These are phyloP conservation scores for Halteria grandinella DNA, from an alignment of 73 alveolate species.

Conservation along the genomic window DNA sequence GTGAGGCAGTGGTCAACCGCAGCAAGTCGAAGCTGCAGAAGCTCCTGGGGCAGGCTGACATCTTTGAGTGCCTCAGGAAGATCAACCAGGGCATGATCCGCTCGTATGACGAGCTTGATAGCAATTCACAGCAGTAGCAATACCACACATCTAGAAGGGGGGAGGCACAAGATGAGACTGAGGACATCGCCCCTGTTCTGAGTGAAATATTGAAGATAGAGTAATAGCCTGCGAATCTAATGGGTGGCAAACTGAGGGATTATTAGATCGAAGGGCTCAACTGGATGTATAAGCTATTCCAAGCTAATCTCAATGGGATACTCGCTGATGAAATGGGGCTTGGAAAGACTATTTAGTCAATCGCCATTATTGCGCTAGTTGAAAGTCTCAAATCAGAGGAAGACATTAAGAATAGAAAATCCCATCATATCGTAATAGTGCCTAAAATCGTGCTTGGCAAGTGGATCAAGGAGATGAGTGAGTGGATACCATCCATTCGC, in stretches of 20 bases:
- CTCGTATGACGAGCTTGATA: conserved; percentile 20
- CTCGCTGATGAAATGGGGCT: conserved; percentile 99
- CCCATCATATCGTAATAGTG: conserved; percentile 86
- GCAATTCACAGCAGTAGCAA: not conserved
- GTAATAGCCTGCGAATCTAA: conserved; percentile 85
- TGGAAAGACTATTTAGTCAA: conserved; percentile 96
- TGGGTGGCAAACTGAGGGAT: conserved; percentile 85
- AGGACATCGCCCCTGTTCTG: not conserved
- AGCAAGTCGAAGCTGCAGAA: conserved; percentile 63
- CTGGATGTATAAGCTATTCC: conserved; percentile 88
- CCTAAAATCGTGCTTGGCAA: conserved; percentile 95
- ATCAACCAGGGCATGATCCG: conserved; percentile 62
- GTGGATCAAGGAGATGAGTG: conserved; percentile 93
- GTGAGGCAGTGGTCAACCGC: conserved; percentile 10
- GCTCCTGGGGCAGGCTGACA: conserved; percentile 64
- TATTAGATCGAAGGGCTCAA: conserved; percentile 95
- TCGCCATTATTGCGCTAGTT: conserved; percentile 87
- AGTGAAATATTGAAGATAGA: conserved; percentile 67
- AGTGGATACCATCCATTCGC: conserved; percentile 90
- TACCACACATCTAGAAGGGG: not conserved
- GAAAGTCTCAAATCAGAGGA: conserved; percentile 48
- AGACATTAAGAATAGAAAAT: conserved; percentile 55
- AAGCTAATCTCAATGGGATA: conserved; percentile 92
- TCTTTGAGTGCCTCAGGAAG: conserved; percentile 60
- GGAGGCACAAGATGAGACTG: conserved; percentile 7